These are phyloP conservation scores for Achaetomium macrosporum DNA, from an alignment of 2,329 filamentous ascomycete species.

Conservation along the genomic window DNA sequence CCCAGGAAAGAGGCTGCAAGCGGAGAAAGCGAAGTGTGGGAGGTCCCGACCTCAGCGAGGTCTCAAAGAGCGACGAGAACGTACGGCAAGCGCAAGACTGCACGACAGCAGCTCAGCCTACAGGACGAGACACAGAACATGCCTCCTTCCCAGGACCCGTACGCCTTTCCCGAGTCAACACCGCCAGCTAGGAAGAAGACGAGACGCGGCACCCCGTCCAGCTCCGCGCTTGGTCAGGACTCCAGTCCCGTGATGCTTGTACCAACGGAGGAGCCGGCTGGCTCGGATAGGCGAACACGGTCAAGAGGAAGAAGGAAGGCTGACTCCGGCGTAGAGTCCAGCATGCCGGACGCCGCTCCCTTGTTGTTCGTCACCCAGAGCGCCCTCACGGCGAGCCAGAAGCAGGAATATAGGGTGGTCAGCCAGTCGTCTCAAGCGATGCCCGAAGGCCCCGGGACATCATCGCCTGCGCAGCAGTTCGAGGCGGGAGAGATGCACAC, in stretches of 20 bases:
- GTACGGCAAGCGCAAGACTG: slow-evolving; percentile 15
- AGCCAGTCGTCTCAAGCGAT: slow-evolving; percentile 20
- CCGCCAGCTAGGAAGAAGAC: slow-evolving; percentile 11
- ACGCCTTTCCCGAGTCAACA: slow-evolving; percentile 21
- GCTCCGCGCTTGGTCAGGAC: not conserved
- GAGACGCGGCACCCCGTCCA: slow-evolving; percentile 5
- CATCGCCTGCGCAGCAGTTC: slow-evolving; percentile 9
- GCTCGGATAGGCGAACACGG: slow-evolving; percentile 1
- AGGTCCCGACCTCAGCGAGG: slow-evolving; percentile 34
- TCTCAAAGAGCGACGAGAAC: slow-evolving; percentile 9
- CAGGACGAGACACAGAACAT: not conserved
- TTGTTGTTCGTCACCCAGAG: slow-evolving; percentile 30
- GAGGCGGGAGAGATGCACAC: slow-evolving; percentile 16
- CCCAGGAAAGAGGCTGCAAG: slow-evolving; percentile 24
- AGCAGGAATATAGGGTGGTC: slow-evolving; percentile 32
- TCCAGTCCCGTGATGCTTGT: slow-evolving; percentile 16
- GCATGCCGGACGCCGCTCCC: slow-evolving; percentile 11
- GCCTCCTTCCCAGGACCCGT: slow-evolving; percentile 18
- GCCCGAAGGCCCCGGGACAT: slow-evolving; percentile 10
- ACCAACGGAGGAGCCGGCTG: not conserved
- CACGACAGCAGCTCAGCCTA: slow-evolving; percentile 6
- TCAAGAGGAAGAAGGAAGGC: slow-evolving; percentile 4
- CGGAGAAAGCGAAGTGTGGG: slow-evolving; percentile 34
- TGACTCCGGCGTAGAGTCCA: not conserved
- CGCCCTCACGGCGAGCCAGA: slow-evolving; percentile 34